Percentiles rank a stretch among this genome's conserved stretches.
Evolutionary conservation across 176 grass and related monocot species (phyloP).

Genomic region (Oryza coarctata): DNA sequence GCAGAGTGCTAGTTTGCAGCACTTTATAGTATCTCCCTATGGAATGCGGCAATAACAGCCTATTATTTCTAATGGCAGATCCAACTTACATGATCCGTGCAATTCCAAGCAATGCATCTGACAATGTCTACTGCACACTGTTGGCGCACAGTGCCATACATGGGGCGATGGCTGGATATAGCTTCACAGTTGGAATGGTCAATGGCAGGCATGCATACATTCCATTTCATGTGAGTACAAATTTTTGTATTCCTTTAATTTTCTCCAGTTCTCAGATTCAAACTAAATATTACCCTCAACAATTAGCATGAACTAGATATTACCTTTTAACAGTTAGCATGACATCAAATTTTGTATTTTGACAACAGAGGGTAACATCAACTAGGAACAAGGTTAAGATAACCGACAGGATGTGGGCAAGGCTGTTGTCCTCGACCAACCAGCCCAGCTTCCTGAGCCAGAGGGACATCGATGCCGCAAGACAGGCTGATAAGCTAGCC

Average conservation of each 20-base stretch:
- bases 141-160: conserved; percentile 93
- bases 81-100: conserved; percentile 98
- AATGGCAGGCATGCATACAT: conserved; percentile 92
- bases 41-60: not conserved
- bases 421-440: conserved; percentile 75
- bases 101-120: conserved; percentile 94
- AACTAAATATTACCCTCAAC: not conserved
- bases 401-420: conserved; percentile 88
- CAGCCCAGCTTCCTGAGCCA: conserved; percentile 81
- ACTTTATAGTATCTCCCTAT: not conserved
- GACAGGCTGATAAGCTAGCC: conserved; percentile 42
- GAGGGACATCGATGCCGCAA: conserved; percentile 46
- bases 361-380: conserved; percentile 65
- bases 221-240: conserved; percentile 85
- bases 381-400: conserved; percentile 72
- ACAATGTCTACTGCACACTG: conserved; percentile 94
- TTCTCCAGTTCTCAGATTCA: not conserved
- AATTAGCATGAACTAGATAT: not conserved
- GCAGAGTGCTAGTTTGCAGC: conserved; percentile 18
- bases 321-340: not conserved
- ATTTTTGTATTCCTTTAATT: conserved; percentile 2
- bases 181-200: conserved; percentile 88
- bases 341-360: not conserved
- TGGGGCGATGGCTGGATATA: conserved; percentile 98
- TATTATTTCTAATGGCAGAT: conserved; percentile 58